Evolutionary conservation across 345 rosid genomes (phyloP).

Genomic region (Eucalyptus regnans): DNA sequence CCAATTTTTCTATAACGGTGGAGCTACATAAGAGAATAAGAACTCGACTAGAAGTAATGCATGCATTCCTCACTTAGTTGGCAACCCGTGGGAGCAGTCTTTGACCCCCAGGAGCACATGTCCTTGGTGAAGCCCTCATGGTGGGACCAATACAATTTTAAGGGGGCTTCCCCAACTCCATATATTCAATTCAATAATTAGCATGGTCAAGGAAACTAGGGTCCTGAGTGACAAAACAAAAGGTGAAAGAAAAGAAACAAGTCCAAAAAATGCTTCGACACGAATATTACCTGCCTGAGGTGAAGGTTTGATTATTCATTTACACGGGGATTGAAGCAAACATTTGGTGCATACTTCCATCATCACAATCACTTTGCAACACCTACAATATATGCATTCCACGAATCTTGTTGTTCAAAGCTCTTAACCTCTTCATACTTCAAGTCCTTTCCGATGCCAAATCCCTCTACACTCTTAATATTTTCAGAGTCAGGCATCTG

Average conservation of each 20-base stretch:
- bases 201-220: background rate
- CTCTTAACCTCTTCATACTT: conserved; percentile 63
- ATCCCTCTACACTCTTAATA: conserved; percentile 50
- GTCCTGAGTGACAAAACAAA: background rate
- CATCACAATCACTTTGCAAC: conserved; percentile 14
- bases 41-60: background rate
- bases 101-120: background rate
- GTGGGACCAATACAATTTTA: background rate
- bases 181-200: background rate
- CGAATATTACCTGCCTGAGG: background rate
- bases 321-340: background rate
- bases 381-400: conserved; percentile 87
- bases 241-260: background rate
- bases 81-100: background rate
- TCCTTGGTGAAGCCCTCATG: background rate
- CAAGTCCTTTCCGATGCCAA: conserved; percentile 49
- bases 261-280: background rate
- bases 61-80: background rate
- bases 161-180: background rate
- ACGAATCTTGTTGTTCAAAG: conserved; percentile 73
- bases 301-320: background rate
- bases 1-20: background rate
- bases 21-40: background rate
- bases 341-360: background rate
- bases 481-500: conserved; percentile 66